phyloP scores from a whole-genome alignment of 805 yeast genomes.

The Schwanniomyces vanrijiae region DNA sequence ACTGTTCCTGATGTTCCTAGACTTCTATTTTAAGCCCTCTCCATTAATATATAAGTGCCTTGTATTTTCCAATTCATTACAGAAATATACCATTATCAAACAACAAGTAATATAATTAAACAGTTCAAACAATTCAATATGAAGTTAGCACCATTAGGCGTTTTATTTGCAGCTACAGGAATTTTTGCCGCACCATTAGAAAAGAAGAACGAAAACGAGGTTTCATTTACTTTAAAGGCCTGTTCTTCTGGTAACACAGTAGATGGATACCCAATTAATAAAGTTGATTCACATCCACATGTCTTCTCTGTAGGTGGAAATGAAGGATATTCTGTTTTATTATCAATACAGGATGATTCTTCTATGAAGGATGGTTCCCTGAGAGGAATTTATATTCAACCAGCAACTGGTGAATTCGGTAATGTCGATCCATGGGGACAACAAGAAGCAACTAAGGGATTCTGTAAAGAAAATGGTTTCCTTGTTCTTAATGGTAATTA shows the following conservation, averaged over 20 bases:
- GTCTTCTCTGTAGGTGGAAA: conserved; percentile 35
- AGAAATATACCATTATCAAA: too few relatives aligned
- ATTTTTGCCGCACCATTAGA: neutral
- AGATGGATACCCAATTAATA: conserved; percentile 24
- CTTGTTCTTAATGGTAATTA: conserved; percentile 32
- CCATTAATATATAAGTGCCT: neutral
- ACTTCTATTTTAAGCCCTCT: neutral
- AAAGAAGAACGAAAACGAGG: neutral
- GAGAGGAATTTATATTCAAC: conserved; percentile 27
- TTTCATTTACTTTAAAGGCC: conserved; percentile 8
- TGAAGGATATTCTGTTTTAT: conserved; percentile 25
- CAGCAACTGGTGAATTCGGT: conserved; percentile 32
- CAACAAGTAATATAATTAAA: neutral
- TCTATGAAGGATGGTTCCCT: conserved; percentile 31
- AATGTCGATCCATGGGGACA: conserved; percentile 31
- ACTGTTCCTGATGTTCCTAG: neutral
- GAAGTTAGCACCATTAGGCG: conserved; percentile 27
- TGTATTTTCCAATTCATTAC: neutral
- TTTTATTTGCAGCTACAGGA: conserved; percentile 26
- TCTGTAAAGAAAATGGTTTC: conserved; percentile 36
- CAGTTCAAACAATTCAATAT: neutral
- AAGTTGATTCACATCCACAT: conserved; percentile 31
- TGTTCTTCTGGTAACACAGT: conserved; percentile 24
- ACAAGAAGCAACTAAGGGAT: conserved; percentile 37
- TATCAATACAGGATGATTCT: conserved; percentile 23